Conservation (phyloP, 495 filamentous ascomycete genomes). For the Paragyromitra xinjiangensis region DNA sequence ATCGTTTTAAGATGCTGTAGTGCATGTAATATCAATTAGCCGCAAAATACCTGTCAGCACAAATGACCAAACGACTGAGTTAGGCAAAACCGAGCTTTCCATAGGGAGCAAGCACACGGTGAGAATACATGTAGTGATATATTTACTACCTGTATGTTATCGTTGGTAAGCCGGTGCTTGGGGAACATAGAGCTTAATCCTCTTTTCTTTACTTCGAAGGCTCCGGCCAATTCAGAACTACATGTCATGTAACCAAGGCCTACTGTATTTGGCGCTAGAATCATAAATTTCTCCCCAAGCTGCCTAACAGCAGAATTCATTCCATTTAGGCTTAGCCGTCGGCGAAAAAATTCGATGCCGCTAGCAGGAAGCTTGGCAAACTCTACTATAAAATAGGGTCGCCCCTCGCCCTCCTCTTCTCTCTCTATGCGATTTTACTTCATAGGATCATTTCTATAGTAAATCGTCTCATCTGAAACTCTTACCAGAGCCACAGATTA, state of each 20-base stretch:
- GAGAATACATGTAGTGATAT: no score
- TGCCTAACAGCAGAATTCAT: not conserved
- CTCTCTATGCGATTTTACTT: slow-evolving; percentile 61
- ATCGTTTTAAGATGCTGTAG: no score
- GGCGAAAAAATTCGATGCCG: slow-evolving; percentile 15
- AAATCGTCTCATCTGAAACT: slow-evolving; percentile 78
- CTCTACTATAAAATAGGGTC: slow-evolving; percentile 7
- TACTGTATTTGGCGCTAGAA: not conserved
- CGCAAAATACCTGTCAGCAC: no score
- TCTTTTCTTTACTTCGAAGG: no score
- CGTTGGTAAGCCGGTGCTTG: no score
- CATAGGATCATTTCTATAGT: slow-evolving; percentile 83
- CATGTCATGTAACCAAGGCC: not conserved
- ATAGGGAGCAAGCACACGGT: no score
- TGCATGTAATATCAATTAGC: no score
- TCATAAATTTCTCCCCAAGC: not conserved
- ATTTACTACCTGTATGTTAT: no score
- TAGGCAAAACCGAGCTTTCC: no score
- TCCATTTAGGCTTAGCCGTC: not conserved
- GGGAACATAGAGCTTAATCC: no score
- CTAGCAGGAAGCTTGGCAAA: slow-evolving; percentile 3
- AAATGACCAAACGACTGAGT: no score
- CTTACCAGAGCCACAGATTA: slow-evolving; percentile 72
- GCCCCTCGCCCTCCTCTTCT: slow-evolving; percentile 28
- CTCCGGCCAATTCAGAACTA: not conserved